These are phyloP conservation scores for Pyrus communis DNA, from an alignment of 306 rosid genomes.

Conservation along the genomic window DNA sequence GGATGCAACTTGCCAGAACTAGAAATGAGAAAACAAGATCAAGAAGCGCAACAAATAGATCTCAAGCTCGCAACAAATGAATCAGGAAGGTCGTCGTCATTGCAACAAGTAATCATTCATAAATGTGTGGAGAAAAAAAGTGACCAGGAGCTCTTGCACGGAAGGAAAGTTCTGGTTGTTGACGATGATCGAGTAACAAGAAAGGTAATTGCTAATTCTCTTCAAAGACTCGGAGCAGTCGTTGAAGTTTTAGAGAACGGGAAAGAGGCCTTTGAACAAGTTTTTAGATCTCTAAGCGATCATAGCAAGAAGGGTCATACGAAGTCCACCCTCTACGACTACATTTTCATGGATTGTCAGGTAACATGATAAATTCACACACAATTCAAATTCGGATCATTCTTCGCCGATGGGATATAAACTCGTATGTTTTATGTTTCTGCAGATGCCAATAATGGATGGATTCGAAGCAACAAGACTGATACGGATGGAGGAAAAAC, in stretches of 20 bases:
- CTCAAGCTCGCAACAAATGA: background rate
- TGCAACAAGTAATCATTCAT: background rate
- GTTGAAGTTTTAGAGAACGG: conserved; percentile 44
- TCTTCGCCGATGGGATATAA: too few species aligned
- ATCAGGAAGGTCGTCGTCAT: background rate
- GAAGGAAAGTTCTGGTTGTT: conserved; percentile 44
- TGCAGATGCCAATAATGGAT: conserved; percentile 54
- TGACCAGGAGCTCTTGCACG: conserved; percentile 23
- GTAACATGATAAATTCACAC: conserved; percentile 7
- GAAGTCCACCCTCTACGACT: conserved; percentile 42
- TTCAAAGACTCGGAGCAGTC: conserved; percentile 40
- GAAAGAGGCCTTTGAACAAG: conserved; percentile 32
- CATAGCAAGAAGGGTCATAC: conserved; percentile 4
- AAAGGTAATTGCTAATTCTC: conserved; percentile 13
- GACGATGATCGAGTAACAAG: conserved; percentile 30
- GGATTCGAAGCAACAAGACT: conserved; percentile 48
- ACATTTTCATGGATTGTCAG: conserved; percentile 67
- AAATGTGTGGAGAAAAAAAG: background rate
- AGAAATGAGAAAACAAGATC: background rate
- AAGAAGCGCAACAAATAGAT: background rate
- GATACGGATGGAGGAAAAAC: conserved; percentile 44
- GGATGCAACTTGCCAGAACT: background rate
- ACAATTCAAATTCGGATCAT: too few species aligned
- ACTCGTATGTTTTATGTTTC: background rate
- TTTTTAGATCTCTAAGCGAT: conserved; percentile 20